A percentile compares a stretch with the other conserved stretches of the same genome.
Evolutionary conservation across 2,329 filamentous ascomycete species (phyloP).

Genomic region (Hymenoscyphus salicellus): DNA sequence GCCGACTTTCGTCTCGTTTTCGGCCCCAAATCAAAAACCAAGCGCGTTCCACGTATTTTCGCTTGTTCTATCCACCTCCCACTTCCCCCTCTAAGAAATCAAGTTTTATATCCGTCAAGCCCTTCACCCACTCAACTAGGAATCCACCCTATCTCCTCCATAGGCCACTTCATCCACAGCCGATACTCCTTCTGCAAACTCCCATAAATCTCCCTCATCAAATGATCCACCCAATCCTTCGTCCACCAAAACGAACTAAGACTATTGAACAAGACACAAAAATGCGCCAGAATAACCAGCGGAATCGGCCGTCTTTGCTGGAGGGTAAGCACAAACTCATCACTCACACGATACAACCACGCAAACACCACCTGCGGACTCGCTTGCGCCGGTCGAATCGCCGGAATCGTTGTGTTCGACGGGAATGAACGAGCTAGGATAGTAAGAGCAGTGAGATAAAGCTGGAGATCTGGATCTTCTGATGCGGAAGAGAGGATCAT

Average conservation of each 20-base stretch:
- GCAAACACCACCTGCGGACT: conserved; percentile 18
- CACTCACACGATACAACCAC: conserved; percentile 18
- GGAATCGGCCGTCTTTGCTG: conserved; percentile 22
- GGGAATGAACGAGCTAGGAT: conserved; percentile 13
- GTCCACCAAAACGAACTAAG: conserved; percentile 39
- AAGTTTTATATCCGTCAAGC: background rate
- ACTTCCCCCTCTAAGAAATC: too few species aligned
- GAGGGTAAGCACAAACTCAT: conserved; percentile 32
- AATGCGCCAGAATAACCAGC: conserved; percentile 34
- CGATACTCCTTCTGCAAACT: conserved; percentile 36
- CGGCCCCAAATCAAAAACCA: too few species aligned
- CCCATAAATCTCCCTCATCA: conserved; percentile 35
- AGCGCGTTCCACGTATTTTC: too few species aligned
- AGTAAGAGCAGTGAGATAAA: conserved; percentile 15
- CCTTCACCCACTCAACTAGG: background rate
- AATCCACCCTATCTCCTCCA: conserved; percentile 27
- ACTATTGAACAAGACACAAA: conserved; percentile 36
- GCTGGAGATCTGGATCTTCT: conserved; percentile 8
- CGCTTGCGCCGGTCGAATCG: conserved; percentile 4
- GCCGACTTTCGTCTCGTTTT: too few species aligned
- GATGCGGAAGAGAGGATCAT: conserved; percentile 4
- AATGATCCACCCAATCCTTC: conserved; percentile 37
- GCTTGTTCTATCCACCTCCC: too few species aligned
- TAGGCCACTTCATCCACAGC: conserved; percentile 36
- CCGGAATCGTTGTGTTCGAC: background rate